phyloP scores from a whole-genome alignment of 2,329 filamentous ascomycete species.

The Venturia carpophila region DNA sequence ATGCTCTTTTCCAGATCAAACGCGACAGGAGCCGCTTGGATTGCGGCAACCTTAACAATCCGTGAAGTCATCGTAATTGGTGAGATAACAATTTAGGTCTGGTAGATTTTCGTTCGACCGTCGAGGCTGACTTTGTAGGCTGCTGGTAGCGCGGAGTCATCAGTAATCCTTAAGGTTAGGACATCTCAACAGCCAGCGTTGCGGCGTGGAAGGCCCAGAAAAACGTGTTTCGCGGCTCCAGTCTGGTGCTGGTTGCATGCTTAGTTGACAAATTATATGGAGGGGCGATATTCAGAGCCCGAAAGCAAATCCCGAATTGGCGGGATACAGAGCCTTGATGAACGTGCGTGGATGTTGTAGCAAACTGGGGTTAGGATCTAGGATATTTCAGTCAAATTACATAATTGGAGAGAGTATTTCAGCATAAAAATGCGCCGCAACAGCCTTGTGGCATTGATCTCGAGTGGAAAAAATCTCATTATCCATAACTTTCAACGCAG shows the following conservation, averaged over 20 bases:
- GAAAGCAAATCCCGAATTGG: neutral
- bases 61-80: constrained; percentile 22
- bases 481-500: too few relatives aligned
- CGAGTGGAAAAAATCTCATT: too few relatives aligned
- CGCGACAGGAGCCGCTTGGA: constrained; percentile 36
- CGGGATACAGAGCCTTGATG: constrained; percentile 13
- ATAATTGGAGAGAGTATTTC: too few relatives aligned
- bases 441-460: too few relatives aligned
- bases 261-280: neutral
- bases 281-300: neutral
- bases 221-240: neutral
- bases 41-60: constrained; percentile 33
- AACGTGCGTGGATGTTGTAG: constrained; percentile 14
- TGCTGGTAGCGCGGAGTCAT: neutral
- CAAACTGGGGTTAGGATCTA: too few relatives aligned
- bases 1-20: constrained; percentile 34
- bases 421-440: too few relatives aligned
- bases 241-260: neutral
- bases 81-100: constrained; percentile 17
- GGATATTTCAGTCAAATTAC: too few relatives aligned
- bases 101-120: neutral
- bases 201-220: neutral
- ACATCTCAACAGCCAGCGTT: neutral
- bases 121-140: too few relatives aligned
- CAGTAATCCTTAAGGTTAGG: neutral